phyloP scores from a whole-genome alignment of 2,329 filamentous ascomycete genomes.

The Knoxdaviesia proteae region DNA sequence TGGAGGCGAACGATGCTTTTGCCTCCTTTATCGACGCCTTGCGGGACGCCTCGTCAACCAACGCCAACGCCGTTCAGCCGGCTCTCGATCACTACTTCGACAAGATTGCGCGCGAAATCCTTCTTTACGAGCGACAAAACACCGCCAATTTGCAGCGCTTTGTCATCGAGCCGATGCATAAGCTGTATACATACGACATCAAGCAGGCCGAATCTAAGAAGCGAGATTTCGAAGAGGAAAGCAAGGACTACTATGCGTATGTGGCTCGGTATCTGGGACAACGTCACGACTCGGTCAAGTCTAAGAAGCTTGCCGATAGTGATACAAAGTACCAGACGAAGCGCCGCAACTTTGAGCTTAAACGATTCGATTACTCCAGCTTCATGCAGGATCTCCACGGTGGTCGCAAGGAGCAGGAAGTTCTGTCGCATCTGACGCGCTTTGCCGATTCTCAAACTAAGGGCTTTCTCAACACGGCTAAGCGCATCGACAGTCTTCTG shows the following conservation, averaged over 20 bases:
- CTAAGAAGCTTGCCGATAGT: constrained; percentile 88
- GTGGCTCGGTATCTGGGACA: constrained; percentile 92
- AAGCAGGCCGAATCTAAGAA: constrained; percentile 95
- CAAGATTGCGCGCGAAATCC: constrained; percentile 80
- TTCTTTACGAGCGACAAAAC: constrained; percentile 72
- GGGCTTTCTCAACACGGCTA: constrained; percentile 61
- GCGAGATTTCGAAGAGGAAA: constrained; percentile 95
- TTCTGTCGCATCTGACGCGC: constrained; percentile 80
- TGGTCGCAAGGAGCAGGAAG: constrained; percentile 94
- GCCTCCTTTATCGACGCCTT: constrained; percentile 66
- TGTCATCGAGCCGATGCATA: constrained; percentile 83
- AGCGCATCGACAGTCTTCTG: constrained; percentile 68
- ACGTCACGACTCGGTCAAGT: constrained; percentile 83
- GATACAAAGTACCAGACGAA: constrained; percentile 94
- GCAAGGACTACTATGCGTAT: constrained; percentile 94
- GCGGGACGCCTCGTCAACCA: constrained; percentile 71
- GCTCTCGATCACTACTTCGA: constrained; percentile 97
- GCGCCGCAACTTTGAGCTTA: constrained; percentile 84
- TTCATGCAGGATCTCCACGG: constrained; percentile 99
- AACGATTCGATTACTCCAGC: constrained; percentile 94
- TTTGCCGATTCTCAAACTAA: constrained; percentile 82
- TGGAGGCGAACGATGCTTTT: constrained; percentile 70
- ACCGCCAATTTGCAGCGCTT: constrained; percentile 69
- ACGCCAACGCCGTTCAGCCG: constrained; percentile 90
- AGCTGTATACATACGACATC: constrained; percentile 86